Conservation (phyloP, 2,329 filamentous ascomycete genomes). For the Dothistroma pini region DNA sequence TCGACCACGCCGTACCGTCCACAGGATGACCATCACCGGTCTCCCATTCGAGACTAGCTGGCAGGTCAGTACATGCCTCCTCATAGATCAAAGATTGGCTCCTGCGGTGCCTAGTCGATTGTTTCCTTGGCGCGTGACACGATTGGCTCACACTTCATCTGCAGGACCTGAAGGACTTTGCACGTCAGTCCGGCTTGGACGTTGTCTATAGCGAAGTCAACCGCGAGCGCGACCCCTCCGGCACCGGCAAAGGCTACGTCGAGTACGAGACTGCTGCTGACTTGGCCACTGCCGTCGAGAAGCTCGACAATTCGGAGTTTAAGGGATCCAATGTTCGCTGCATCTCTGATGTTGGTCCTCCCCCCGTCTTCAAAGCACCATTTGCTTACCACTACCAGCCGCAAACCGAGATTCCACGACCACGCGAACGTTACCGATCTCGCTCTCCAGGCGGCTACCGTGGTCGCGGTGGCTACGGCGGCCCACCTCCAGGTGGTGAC, state of each 20-base stretch:
- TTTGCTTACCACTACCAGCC: conserved; percentile 49
- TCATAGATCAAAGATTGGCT: background rate
- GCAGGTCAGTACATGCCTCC: conserved; percentile 78
- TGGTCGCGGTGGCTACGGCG: conserved; percentile 47
- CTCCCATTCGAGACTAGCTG: conserved; percentile 98
- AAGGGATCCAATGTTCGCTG: conserved; percentile 86
- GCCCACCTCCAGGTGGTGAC: conserved; percentile 64
- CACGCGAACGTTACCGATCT: conserved; percentile 64
- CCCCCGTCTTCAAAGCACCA: background rate
- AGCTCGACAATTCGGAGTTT: conserved; percentile 89
- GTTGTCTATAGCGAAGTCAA: conserved; percentile 97
- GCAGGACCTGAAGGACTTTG: conserved; percentile 99
- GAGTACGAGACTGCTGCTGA: conserved; percentile 94
- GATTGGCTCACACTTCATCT: conserved; percentile 30
- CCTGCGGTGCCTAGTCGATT: background rate
- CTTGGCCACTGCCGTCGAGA: conserved; percentile 86
- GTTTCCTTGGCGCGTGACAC: background rate
- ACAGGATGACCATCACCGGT: conserved; percentile 96
- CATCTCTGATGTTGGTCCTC: conserved; percentile 69
- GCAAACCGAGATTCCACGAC: conserved; percentile 65
- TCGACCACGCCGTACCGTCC: conserved; percentile 87
- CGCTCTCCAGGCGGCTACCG: conserved; percentile 68
- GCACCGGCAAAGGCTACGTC: conserved; percentile 70
- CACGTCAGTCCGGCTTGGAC: conserved; percentile 91
- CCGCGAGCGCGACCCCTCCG: conserved; percentile 74